Evolutionary conservation across 129 eudicot genomes (phyloP).

Genomic region (Heracleum sosnowskyi): DNA sequence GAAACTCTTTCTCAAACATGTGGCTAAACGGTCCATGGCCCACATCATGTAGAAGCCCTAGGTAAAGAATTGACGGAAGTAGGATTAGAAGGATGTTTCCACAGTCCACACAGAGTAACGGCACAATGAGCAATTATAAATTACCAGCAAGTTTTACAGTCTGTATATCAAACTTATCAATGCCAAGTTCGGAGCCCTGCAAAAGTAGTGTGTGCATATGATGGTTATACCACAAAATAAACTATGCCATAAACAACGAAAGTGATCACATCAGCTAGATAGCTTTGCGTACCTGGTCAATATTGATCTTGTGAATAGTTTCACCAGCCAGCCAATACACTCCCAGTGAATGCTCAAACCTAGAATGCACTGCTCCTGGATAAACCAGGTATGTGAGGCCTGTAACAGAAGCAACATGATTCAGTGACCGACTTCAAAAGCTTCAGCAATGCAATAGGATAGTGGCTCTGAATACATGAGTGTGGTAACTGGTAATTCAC

Average conservation of each 20-base stretch:
- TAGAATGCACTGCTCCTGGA: slow-evolving; percentile 98
- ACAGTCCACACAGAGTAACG: not conserved
- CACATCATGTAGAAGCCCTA: slow-evolving; percentile 88
- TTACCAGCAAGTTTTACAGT: slow-evolving; percentile 86
- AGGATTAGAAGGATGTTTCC: slow-evolving; percentile 8
- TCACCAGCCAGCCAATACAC: slow-evolving; percentile 93
- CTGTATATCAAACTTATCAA: slow-evolving; percentile 59
- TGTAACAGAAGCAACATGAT: slow-evolving; percentile 18
- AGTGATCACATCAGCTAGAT: slow-evolving; percentile 9
- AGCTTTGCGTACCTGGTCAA: slow-evolving; percentile 40
- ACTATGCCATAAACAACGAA: slow-evolving; percentile 9
- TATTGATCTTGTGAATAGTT: slow-evolving; percentile 50
- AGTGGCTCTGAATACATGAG: not conserved
- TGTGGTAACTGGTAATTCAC: not conserved
- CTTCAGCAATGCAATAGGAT: slow-evolving; percentile 2
- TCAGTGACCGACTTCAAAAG: not conserved
- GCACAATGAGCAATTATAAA: slow-evolving; percentile 7
- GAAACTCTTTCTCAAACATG: slow-evolving; percentile 82
- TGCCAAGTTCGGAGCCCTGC: slow-evolving; percentile 78
- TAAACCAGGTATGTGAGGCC: slow-evolving; percentile 69
- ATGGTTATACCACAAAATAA: not conserved
- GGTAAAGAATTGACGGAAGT: not conserved
- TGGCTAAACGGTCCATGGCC: slow-evolving; percentile 98
- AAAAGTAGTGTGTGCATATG: slow-evolving; percentile 12
- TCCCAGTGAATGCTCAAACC: slow-evolving; percentile 97